phyloP scores from a whole-genome alignment of 768 basidiomycete genomes.

The Tulasnella sp. region DNA sequence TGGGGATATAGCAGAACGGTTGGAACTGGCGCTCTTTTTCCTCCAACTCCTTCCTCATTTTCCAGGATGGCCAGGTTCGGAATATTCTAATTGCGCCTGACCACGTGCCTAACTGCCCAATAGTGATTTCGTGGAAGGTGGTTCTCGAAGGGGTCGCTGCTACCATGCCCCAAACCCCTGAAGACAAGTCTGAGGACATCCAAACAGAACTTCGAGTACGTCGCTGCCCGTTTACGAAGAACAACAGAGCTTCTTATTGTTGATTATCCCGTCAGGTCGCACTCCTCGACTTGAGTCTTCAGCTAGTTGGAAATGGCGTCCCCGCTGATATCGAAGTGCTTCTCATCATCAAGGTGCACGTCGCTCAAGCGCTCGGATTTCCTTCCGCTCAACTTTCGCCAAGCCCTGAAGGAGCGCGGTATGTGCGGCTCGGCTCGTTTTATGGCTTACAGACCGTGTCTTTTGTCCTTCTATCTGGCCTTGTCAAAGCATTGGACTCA shows the following conservation, averaged over 20 bases:
- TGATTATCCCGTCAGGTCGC: constrained; percentile 38
- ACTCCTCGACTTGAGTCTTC: constrained; percentile 49
- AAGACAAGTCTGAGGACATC: neutral
- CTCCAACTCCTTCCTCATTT: constrained; percentile 62
- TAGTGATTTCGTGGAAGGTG: constrained; percentile 57
- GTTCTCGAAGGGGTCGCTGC: neutral
- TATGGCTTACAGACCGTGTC: constrained; percentile 37
- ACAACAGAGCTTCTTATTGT: neutral
- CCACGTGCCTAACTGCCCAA: neutral
- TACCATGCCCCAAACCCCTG: neutral
- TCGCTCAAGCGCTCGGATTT: constrained; percentile 48
- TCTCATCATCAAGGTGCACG: constrained; percentile 50
- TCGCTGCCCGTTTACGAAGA: neutral
- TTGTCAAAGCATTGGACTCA: constrained; percentile 55
- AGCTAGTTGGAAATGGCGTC: constrained; percentile 61
- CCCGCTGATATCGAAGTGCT: constrained; percentile 44
- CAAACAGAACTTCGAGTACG: neutral
- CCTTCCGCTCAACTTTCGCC: constrained; percentile 42
- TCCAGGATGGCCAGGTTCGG: constrained; percentile 55
- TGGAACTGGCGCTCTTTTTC: constrained; percentile 53
- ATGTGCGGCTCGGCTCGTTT: constrained; percentile 48
- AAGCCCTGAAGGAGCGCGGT: constrained; percentile 41
- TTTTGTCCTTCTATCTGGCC: constrained; percentile 50
- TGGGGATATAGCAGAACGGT: constrained; percentile 49
- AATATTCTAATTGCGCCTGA: neutral